Evolutionary conservation across 179 eudicot genomes (phyloP).

Genomic region (Carnegiea gigantea): DNA sequence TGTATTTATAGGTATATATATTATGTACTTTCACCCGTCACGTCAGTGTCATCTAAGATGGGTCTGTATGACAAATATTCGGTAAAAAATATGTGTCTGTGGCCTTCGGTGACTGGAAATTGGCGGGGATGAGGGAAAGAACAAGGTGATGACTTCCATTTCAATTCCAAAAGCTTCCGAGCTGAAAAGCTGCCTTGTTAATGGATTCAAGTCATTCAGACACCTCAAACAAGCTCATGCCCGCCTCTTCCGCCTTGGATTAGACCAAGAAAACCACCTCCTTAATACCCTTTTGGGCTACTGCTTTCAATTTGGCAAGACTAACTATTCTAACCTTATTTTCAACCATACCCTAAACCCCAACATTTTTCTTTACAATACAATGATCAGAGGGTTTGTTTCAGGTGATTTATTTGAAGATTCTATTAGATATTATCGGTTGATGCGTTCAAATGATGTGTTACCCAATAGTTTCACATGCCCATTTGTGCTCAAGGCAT

Average conservation of each 20-base stretch:
- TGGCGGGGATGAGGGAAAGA: not conserved
- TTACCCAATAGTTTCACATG: conserved; percentile 60
- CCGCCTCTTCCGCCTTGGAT: conserved; percentile 45
- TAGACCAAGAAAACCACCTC: conserved; percentile 44
- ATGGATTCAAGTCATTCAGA: conserved; percentile 34
- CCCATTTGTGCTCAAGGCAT: conserved; percentile 70
- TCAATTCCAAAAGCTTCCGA: conserved; percentile 21
- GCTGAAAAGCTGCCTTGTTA: conserved; percentile 24
- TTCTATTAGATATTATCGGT: conserved; percentile 37
- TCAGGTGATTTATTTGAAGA: conserved; percentile 39
- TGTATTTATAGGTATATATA: too few species aligned
- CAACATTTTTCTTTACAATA: conserved; percentile 43
- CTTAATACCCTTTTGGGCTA: conserved; percentile 48
- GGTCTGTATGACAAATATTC: too few species aligned
- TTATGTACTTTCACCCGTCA: too few species aligned
- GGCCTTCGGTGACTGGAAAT: not conserved
- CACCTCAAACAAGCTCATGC: conserved; percentile 57
- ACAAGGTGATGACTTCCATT: conserved; percentile 4
- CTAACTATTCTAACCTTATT: conserved; percentile 36
- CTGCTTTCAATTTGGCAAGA: conserved; percentile 36
- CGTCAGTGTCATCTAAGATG: too few species aligned
- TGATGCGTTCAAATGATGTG: conserved; percentile 46
- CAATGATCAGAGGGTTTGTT: conserved; percentile 59
- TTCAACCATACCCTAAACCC: conserved; percentile 45
- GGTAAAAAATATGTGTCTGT: too few species aligned